Base-by-base conservation (phyloP, 345 rosid genomes). In the Sonneratia caseolaris region DNA sequence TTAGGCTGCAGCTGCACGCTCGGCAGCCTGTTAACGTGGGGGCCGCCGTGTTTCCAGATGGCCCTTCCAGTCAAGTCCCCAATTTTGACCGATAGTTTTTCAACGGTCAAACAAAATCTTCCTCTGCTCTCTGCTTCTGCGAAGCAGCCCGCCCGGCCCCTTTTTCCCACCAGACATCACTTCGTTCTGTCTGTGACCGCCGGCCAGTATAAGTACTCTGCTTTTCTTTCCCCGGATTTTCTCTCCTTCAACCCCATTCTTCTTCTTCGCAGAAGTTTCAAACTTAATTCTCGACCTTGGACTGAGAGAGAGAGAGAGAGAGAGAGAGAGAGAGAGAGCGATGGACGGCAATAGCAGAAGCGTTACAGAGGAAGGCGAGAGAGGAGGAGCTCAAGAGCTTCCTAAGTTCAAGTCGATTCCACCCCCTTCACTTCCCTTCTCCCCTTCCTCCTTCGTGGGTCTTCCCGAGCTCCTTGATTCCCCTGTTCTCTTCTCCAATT, bases 81-180 rank as follows among this genome's bases (percentile, higher is more conserved):
- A 79, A 78, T 76, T 88, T 85, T 94, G 98, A 94, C 94, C 84
- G 56, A 68, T 68, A 71, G 49, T 71, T 47, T 47, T 94, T 94
- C 97, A 87, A 94, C 93, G 87, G 98, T 94, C 98, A 91, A 94
- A 86, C 87, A 27, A 62, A n/a, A 57, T 57, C 32, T 22, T 27
- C 66, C 12, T 79, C 79, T 79, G 76, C 70, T 49, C 70, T 80
- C 75, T 81, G 82, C 84, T 87, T 87, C 92, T 57, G 68, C 76
- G 97, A 91, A 89, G 86, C 75, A 82, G 76, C 69, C 43, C 62
- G 8, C 38, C 22, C 15, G 16, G 7, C 66, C 9, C 21, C 71
- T 11, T 14, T 12, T 32, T 47, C 48, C 7, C 70, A 66, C 21
- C 66, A 0, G 35, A 43, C 71, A 51, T n/a, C 32, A 40, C 43